Evolutionary conservation across 2,329 filamentous ascomycete species (phyloP).

Genomic region (Knoxdaviesia capensis): DNA sequence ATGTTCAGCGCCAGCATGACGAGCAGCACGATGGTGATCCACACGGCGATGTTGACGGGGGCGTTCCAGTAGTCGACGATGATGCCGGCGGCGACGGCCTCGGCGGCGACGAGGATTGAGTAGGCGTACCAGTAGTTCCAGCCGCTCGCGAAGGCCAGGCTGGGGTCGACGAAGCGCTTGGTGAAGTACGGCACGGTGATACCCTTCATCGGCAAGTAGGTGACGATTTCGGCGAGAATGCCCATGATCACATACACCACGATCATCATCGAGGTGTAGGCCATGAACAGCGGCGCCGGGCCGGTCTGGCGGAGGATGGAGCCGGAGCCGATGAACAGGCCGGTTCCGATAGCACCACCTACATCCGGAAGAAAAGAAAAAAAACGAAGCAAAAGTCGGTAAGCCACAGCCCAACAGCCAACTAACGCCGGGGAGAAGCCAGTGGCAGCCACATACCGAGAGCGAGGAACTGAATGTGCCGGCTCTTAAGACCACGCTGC

Average conservation of each 20-base stretch:
- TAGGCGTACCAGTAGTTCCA: constrained; percentile 47
- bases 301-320: constrained; percentile 32
- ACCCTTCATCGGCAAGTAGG: constrained; percentile 32
- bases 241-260: constrained; percentile 35
- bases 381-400: too few relatives aligned
- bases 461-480: constrained; percentile 40
- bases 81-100: constrained; percentile 35
- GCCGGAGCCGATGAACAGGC: constrained; percentile 42
- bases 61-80: constrained; percentile 40
- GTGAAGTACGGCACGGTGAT: constrained; percentile 37
- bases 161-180: constrained; percentile 32
- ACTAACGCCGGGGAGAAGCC: too few relatives aligned
- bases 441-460: constrained; percentile 15
- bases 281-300: constrained; percentile 49
- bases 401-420: too few relatives aligned
- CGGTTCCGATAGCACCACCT: constrained; percentile 38
- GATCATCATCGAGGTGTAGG: constrained; percentile 37
- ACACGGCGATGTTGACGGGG: constrained; percentile 30
- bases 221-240: constrained; percentile 31
- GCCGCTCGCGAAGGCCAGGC: constrained; percentile 33
- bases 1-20: constrained; percentile 35
- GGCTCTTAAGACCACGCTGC: constrained; percentile 34
- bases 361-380: neutral
- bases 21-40: constrained; percentile 35
- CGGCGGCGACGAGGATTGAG: constrained; percentile 34